A percentile compares a stretch with the other conserved stretches of the same genome.
Evolutionary conservation across 169 alveolate genomes (phyloP).

Genomic region (Plasmodium falciparum): DNA sequence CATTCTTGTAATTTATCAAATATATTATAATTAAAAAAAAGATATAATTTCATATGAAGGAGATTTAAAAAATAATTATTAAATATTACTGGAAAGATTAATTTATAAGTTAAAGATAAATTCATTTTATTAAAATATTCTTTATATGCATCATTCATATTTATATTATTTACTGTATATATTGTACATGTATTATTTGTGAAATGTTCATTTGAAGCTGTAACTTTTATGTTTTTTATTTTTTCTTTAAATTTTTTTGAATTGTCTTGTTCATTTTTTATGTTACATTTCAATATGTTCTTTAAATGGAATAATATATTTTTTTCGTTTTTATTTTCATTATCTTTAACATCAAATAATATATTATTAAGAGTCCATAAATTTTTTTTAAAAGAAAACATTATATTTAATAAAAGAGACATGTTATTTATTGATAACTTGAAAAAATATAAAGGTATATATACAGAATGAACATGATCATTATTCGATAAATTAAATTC

Average conservation of each 20-base stretch:
- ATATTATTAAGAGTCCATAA: constrained; percentile 40
- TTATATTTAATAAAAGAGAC: constrained; percentile 38
- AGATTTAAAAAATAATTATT: constrained; percentile 55
- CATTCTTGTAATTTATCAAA: neutral
- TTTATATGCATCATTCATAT: constrained; percentile 47
- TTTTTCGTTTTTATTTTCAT: neutral
- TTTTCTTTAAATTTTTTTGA: constrained; percentile 19
- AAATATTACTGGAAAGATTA: constrained; percentile 52
- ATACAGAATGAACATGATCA: neutral
- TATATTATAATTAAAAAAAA: constrained; percentile 54
- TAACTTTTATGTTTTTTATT: constrained; percentile 5
- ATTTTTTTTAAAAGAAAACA: constrained; percentile 37
- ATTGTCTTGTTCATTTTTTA: neutral
- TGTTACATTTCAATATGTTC: too few species aligned
- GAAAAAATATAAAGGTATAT: constrained; percentile 29
- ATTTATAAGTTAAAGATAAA: constrained; percentile 17
- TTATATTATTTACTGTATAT: constrained; percentile 29
- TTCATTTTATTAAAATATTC: constrained; percentile 36
- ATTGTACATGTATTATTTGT: neutral
- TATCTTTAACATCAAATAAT: neutral
- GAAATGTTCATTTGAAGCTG: neutral
- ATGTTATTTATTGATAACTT: constrained; percentile 19
- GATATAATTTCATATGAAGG: constrained; percentile 31
- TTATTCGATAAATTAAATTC: too few species aligned
- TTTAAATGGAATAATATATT: neutral